Base-by-base conservation (phyloP, 169 alveolate species). In the Plasmodium chabaudi region DNA sequence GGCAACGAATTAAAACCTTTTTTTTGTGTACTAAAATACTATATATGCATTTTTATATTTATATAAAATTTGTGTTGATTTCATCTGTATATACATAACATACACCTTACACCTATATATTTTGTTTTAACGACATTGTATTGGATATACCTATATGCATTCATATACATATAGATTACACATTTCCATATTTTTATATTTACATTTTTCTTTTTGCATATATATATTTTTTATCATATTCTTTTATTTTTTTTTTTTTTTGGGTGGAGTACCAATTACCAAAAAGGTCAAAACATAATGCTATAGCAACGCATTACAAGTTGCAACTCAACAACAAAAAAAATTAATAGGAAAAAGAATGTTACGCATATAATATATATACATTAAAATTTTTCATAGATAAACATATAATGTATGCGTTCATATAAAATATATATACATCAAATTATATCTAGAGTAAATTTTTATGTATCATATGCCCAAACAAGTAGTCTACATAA, bases 301-400 rank as follows among this genome's bases (percentile, higher is more conserved):
- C 61, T 42, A 53, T 68, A 68, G 77, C 77, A 68, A 68, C 77
- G 77, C 77, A 68, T 68, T 68, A 68, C 77, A 46, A 68, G 77
- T 68, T 68, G 77, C 46, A 68, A 68, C 46, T 13, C 61, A 55
- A 68, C 25, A 55, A 68, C 46, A 23, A 68, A 19, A 68, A 68
- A 19, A 9, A 46, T n/a, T n/a, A n/a, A 64, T 34, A 34, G 15
- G 10, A 34, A 51, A 51, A 51, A 51, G 17, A 51, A 34, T 34
- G 5, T 34, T 34, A 34, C 42, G 42, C 7, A 34, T 34, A 3
- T 34, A 34, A 34, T 34, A 34, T 3, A 51, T 13, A 51, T 2
- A 10, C 42, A 34, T 34, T 2, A 34, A 34, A 34, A 34, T 34
- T 34, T 34, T 34, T 34, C 42, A 34, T 34, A 27, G 39, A 27